A percentile compares a stretch with the other conserved stretches of the same genome.
These are phyloP conservation scores for Phaseolus coccineus DNA, from an alignment of 331 rosid species.

Conservation along the genomic window DNA sequence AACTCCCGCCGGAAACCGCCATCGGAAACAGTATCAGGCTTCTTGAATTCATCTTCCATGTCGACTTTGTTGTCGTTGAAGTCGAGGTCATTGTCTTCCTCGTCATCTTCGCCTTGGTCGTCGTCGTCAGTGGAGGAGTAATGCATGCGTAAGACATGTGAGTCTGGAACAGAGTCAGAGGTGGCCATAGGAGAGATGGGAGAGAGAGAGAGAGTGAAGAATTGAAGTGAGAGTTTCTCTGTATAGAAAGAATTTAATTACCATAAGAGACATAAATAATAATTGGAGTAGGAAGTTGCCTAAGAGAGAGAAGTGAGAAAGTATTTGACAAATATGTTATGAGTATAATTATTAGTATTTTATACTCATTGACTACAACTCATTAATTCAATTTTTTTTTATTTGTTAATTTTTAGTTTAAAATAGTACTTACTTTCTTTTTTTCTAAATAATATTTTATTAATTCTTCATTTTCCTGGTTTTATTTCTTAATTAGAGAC, in stretches of 20 bases:
- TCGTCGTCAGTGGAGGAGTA: constrained; percentile 25
- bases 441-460: no score
- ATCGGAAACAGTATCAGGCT: neutral
- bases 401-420: no score
- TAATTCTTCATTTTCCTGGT: no score
- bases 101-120: neutral
- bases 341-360: neutral
- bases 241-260: neutral
- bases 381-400: no score
- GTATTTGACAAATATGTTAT: neutral
- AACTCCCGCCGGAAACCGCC: constrained; percentile 28
- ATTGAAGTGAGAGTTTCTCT: neutral
- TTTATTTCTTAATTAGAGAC: no score
- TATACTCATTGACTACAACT: neutral
- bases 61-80: neutral
- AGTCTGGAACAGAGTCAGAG: constrained; percentile 19
- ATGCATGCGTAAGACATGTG: constrained; percentile 50
- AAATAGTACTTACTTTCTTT: no score
- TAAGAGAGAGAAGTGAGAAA: neutral
- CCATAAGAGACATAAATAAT: neutral
- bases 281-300: constrained; percentile 9
- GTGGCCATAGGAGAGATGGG: constrained; percentile 56
- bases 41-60: no score
- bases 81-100: neutral
- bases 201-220: neutral